phyloP scores from a whole-genome alignment of 202 grass and related monocot genomes.

The Musa balbisiana region DNA sequence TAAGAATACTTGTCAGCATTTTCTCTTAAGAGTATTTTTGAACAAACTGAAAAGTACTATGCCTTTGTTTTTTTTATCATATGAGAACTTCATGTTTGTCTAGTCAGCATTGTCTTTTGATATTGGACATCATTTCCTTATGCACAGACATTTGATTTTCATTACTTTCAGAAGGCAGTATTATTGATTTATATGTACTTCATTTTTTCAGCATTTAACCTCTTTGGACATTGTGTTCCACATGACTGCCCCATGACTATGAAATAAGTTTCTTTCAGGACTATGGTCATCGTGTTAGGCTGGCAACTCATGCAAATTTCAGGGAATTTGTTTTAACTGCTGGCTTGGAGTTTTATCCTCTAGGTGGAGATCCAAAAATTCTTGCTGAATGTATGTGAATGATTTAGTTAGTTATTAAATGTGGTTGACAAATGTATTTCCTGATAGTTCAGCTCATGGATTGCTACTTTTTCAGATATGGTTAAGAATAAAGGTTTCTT shows the following conservation, averaged over 20 bases:
- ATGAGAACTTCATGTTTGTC: no score
- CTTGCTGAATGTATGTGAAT: conserved; percentile 70
- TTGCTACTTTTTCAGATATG: conserved; percentile 51
- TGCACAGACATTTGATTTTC: not conserved
- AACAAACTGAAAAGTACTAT: no score
- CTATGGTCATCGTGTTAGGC: conserved; percentile 79
- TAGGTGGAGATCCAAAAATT: conserved; percentile 93
- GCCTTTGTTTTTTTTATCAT: no score
- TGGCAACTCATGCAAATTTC: conserved; percentile 90
- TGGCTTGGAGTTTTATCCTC: conserved; percentile 84
- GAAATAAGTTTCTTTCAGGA: conserved; percentile 41
- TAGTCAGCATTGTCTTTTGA: not conserved
- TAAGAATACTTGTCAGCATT: no score
- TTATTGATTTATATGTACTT: not conserved
- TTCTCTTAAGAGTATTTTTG: no score
- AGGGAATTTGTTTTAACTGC: conserved; percentile 87
- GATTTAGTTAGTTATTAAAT: conserved; percentile 7
- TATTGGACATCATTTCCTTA: not conserved
- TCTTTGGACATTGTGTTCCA: not conserved
- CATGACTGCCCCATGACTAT: not conserved
- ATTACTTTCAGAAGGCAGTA: not conserved
- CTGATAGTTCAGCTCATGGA: not conserved
- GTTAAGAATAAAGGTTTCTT: conserved; percentile 98
- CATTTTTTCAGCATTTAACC: not conserved
- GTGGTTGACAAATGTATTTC: not conserved